These are phyloP conservation scores for Penicillium griseofulvum DNA, from an alignment of 2,329 filamentous ascomycete genomes.

Conservation along the genomic window DNA sequence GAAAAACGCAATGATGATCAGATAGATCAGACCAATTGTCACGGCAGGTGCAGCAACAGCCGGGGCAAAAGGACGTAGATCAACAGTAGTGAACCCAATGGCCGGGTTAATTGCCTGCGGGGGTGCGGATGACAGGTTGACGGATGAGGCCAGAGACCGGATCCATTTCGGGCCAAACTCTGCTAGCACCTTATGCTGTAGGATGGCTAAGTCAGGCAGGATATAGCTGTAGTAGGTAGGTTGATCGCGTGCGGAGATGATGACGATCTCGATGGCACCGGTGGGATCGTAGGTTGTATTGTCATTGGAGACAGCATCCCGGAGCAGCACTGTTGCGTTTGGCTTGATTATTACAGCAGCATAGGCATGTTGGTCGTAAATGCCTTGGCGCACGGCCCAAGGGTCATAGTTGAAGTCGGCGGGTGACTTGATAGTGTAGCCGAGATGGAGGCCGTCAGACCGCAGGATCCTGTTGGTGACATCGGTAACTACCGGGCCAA, in stretches of 20 bases:
- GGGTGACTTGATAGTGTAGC: conserved; percentile 51
- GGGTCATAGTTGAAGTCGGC: conserved; percentile 57
- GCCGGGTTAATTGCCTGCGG: conserved; percentile 56
- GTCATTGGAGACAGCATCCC: conserved; percentile 52
- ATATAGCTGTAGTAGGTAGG: conserved; percentile 56
- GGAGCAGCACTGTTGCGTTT: conserved; percentile 60
- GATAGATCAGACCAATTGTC: conserved; percentile 63
- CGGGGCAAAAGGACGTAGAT: conserved; percentile 60
- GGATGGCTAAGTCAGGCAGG: conserved; percentile 48
- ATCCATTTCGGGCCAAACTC: conserved; percentile 50
- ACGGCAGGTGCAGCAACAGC: conserved; percentile 57
- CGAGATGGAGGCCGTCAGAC: conserved; percentile 45
- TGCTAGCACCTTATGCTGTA: conserved; percentile 49
- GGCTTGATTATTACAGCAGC: conserved; percentile 62
- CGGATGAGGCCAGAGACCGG: conserved; percentile 29
- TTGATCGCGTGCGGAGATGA: conserved; percentile 57
- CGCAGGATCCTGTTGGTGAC: conserved; percentile 46
- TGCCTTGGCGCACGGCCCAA: conserved; percentile 54
- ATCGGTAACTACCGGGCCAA: conserved; percentile 56
- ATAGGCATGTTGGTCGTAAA: conserved; percentile 60
- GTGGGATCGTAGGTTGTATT: conserved; percentile 61
- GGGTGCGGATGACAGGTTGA: conserved; percentile 46
- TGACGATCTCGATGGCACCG: conserved; percentile 58
- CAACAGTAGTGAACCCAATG: conserved; percentile 56
- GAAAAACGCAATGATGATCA: conserved; percentile 68